Base-by-base conservation (phyloP, 2,329 filamentous ascomycete species). In the Alternaria arborescens region DNA sequence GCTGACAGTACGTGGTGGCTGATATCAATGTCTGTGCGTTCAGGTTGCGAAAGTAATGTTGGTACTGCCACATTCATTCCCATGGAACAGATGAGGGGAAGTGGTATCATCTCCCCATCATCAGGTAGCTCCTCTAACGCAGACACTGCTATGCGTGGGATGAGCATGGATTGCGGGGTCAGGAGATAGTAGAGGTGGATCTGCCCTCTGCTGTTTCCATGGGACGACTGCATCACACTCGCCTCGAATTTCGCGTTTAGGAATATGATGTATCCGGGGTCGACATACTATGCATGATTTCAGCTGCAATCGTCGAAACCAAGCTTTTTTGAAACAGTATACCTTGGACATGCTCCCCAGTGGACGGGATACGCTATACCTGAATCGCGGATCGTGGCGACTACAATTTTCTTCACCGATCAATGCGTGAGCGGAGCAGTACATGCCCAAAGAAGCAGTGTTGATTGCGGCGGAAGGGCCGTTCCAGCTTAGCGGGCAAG, bases 401-500 rank as follows among this genome's bases (percentile, higher is more conserved):
- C 32, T 24, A 26, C 46, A 50, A 50, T n/a, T n/a, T 50, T 50
- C 32, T 24, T 50, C 32, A 50, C 46, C 46, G 32, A 36, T 53
- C 10, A 47, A 22, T 38, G 42, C 18, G 34, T 28, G 16, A 42
- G 38, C 24, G 40, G 24, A 43, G 30, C n/a, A 20, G n/a, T 46
- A 26, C 20, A 26, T 51, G 10, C 58, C 51, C 24, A 48, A 61
- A 48, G 22, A 38, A 61, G 61, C 40, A 64, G 58, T 58, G 57
- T 66, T 34, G 50, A 60, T 59, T 40, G 52, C 51, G 46, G 61
- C 55, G 61, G 61, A 61, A 54, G 47, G 41, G 54, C 44, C 8
- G 47, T 50, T 42, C 64, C 64, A 52, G 56, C 51, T 34, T 32
- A 38, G 46, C 32, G 40, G 51, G 12, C 14, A 50, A 22, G 28